These are phyloP conservation scores for Dalbergia oliveri DNA, from an alignment of 306 rosid genomes.

Conservation along the genomic window DNA sequence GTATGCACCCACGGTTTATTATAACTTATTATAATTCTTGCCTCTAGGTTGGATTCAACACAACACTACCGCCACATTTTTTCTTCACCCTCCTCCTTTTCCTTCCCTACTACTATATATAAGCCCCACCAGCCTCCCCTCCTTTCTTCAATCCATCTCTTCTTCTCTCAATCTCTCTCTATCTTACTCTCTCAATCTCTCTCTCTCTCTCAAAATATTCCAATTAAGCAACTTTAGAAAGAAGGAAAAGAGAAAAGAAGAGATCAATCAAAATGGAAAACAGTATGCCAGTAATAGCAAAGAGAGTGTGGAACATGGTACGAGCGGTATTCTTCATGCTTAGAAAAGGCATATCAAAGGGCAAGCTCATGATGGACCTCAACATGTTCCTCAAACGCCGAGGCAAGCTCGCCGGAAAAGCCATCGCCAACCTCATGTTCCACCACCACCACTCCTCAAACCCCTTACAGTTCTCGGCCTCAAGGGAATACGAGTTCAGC, in stretches of 20 bases:
- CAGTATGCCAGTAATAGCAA: constrained; percentile 55
- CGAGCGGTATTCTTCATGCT: constrained; percentile 75
- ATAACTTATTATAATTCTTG: background rate
- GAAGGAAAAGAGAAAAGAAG: background rate
- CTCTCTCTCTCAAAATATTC: constrained; percentile 33
- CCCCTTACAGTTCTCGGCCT: constrained; percentile 40
- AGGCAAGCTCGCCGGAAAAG: constrained; percentile 84
- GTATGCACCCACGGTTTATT: constrained; percentile 24
- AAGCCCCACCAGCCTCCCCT: constrained; percentile 13
- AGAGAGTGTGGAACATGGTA: constrained; percentile 70
- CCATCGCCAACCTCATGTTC: constrained; percentile 73
- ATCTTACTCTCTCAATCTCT: background rate
- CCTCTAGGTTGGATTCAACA: background rate
- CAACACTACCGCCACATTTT: background rate
- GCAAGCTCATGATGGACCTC: constrained; percentile 69
- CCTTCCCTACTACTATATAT: background rate
- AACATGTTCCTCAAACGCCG: constrained; percentile 86
- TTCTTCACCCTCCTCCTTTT: background rate
- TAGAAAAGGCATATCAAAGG: constrained; percentile 74
- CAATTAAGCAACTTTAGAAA: background rate
- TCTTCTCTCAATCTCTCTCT: constrained; percentile 26
- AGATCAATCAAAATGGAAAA: constrained; percentile 54
- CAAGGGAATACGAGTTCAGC: constrained; percentile 90
- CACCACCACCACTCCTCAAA: constrained; percentile 46
- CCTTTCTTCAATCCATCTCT: constrained; percentile 10